Evolutionary conservation across 2,329 filamentous ascomycete species (phyloP).

Genomic region (Sporothrix inflata): DNA sequence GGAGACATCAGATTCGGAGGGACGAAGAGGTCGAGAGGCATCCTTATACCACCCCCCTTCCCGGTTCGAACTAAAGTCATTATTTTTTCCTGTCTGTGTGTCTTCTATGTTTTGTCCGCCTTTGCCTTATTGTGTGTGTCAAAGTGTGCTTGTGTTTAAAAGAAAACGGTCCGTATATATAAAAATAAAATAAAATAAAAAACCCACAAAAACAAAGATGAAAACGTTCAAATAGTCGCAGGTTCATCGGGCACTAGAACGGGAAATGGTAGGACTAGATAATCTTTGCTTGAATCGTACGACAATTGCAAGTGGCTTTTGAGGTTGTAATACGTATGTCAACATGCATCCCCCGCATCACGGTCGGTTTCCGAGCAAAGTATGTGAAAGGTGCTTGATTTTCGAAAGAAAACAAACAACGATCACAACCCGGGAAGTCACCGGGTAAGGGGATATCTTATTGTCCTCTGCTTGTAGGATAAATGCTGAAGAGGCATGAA

Average conservation of each 20-base stretch:
- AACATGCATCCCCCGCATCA: background rate
- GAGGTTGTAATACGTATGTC: background rate
- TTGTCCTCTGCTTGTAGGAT: background rate
- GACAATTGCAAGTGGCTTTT: background rate
- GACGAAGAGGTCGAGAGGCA: background rate
- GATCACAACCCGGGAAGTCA: background rate
- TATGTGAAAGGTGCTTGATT: background rate
- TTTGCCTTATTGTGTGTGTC: background rate
- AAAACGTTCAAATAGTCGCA: background rate
- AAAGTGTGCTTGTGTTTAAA: conserved; percentile 9
- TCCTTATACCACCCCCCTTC: background rate
- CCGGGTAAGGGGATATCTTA: background rate
- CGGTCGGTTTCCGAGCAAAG: background rate
- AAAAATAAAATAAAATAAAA: background rate
- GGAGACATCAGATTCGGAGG: background rate
- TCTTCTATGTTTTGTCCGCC: background rate
- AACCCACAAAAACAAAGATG: background rate
- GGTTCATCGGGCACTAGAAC: background rate
- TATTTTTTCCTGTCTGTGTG: background rate
- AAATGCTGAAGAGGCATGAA: background rate
- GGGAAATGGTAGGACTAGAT: background rate
- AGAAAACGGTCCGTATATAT: background rate
- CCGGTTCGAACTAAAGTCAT: conserved; percentile 10
- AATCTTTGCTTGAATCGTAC: background rate
- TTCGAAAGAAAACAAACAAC: too few relatives aligned